These are phyloP conservation scores for Penicillium paneum DNA, from an alignment of 2,329 filamentous ascomycete genomes.

Conservation along the genomic window DNA sequence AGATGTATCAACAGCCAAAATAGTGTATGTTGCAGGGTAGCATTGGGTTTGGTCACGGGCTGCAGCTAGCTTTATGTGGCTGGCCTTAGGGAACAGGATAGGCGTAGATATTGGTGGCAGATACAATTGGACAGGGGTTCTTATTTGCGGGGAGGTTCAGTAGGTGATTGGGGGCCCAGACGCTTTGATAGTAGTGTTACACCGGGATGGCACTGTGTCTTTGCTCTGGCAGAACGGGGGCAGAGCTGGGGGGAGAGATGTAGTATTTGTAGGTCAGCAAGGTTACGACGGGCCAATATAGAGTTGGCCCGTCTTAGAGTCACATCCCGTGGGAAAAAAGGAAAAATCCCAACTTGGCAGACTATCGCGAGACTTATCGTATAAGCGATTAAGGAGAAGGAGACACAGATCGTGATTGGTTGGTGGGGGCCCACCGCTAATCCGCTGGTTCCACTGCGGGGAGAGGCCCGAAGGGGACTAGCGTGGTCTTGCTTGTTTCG, in stretches of 20 bases:
- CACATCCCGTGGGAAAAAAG: background rate
- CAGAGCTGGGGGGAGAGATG: background rate
- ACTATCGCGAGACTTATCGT: too few species aligned
- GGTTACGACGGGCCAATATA: background rate
- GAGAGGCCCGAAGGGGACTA: background rate
- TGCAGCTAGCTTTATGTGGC: background rate
- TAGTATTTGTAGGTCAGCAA: constrained; percentile 1
- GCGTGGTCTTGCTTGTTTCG: background rate
- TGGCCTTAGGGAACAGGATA: background rate
- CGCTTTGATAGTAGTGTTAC: constrained; percentile 25
- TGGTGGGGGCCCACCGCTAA: background rate
- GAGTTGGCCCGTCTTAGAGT: background rate
- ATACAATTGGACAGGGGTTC: background rate
- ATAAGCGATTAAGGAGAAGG: background rate
- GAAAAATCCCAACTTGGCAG: background rate
- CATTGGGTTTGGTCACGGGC: background rate
- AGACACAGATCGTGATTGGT: background rate
- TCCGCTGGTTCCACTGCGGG: constrained; percentile 1
- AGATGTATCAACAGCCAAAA: background rate
- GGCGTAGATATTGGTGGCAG: background rate
- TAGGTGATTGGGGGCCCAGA: background rate
- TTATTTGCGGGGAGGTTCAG: background rate
- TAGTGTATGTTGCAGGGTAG: constrained; percentile 4
- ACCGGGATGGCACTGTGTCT: constrained; percentile 14
- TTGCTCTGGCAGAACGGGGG: background rate